A percentile compares a stretch with the other conserved stretches of the same genome.
phyloP scores from a whole-genome alignment of 2,329 filamentous ascomycete genomes.

The Aspergillus sp. region DNA sequence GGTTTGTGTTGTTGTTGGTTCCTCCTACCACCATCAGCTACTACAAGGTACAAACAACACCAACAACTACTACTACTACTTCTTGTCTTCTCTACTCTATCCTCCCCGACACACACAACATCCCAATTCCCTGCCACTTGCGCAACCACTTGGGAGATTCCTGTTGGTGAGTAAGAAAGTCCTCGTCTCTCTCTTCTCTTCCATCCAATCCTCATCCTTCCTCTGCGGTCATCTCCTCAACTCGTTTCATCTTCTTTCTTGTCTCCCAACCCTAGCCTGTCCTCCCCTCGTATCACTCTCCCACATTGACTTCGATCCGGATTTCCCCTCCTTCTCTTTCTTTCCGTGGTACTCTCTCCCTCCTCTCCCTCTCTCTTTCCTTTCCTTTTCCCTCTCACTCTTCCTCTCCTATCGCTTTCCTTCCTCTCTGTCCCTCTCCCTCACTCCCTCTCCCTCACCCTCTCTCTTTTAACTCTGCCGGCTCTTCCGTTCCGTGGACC shows the following conservation, averaged over 20 bases:
- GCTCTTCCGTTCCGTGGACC: not conserved
- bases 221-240: too few species aligned
- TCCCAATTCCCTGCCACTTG: not conserved
- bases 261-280: not conserved
- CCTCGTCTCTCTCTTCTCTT: too few species aligned
- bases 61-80: not conserved
- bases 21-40: too few species aligned
- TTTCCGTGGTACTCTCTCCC: not conserved
- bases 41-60: too few species aligned
- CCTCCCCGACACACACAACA: not conserved
- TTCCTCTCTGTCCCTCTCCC: not conserved
- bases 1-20: too few species aligned
- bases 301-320: not conserved
- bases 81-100: not conserved
- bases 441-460: not conserved
- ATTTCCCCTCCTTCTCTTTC: not conserved
- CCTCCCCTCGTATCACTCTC: not conserved
- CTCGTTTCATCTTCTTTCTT: not conserved
- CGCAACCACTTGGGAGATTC: not conserved
- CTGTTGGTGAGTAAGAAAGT: too few species aligned
- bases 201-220: not conserved
- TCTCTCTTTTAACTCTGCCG: not conserved
- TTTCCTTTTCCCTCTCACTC: not conserved
- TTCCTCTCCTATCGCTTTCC: not conserved
- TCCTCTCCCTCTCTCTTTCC: not conserved